Conservation (phyloP, 1,284 basidiomycete genomes). For the Heterobasidion irregulare region DNA sequence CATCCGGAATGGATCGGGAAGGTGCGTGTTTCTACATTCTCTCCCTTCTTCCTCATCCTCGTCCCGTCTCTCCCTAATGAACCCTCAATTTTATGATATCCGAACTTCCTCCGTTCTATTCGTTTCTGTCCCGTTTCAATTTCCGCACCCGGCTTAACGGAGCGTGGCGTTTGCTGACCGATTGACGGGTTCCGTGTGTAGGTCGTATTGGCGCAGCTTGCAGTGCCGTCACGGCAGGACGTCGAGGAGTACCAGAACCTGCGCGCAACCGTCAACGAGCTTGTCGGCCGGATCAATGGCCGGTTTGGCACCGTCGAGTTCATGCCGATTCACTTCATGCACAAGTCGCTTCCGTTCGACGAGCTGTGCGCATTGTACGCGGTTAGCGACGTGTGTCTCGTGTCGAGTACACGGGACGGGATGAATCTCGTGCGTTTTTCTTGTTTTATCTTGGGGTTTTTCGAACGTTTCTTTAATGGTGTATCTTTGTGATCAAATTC, state of each 20-base stretch:
- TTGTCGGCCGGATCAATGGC: constrained; percentile 97
- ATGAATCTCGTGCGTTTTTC: constrained; percentile 86
- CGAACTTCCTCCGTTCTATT: no score
- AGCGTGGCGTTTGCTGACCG: neutral
- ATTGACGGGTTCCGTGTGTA: constrained; percentile 17
- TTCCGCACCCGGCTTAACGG: no score
- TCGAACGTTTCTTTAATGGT: neutral
- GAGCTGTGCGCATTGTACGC: constrained; percentile 97
- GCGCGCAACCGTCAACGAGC: constrained; percentile 92
- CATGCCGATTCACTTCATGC: constrained; percentile 99
- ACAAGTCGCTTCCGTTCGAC: constrained; percentile 89
- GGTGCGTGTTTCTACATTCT: constrained; percentile 31
- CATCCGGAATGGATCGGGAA: constrained; percentile 99
- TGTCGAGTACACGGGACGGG: constrained; percentile 92
- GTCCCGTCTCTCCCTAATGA: constrained; percentile 3
- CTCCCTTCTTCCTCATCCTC: neutral
- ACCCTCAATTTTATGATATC: neutral
- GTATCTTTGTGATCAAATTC: constrained; percentile 3
- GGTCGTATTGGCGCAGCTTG: constrained; percentile 94
- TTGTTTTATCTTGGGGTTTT: constrained; percentile 1
- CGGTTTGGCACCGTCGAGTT: constrained; percentile 98
- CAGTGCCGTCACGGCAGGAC: constrained; percentile 95
- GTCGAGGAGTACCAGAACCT: constrained; percentile 99
- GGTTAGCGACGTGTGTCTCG: constrained; percentile 92
- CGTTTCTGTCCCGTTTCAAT: no score